These are phyloP conservation scores for Flaveria robusta DNA, from an alignment of 129 eudicot genomes.

Conservation along the genomic window DNA sequence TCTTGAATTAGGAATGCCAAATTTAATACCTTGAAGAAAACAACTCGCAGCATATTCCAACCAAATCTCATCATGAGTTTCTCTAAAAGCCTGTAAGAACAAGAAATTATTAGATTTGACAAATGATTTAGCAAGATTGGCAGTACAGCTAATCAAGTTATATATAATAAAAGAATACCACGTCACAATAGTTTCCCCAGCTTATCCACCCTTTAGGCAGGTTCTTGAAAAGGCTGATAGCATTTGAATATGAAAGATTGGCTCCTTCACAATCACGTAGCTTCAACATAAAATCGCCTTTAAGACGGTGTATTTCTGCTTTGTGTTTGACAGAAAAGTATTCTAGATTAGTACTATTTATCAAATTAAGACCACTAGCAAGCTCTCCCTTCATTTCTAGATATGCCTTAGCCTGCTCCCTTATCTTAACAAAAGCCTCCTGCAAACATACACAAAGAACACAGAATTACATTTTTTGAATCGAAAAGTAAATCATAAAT, in stretches of 20 bases:
- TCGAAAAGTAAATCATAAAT: too few relatives aligned
- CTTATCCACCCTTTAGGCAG: slow-evolving; percentile 99
- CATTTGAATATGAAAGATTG: slow-evolving; percentile 85
- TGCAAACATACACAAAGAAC: slow-evolving; percentile 39
- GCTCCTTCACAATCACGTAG: slow-evolving; percentile 96
- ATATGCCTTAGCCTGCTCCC: slow-evolving; percentile 98
- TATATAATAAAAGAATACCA: slow-evolving; percentile 51
- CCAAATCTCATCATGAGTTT: slow-evolving; percentile 95
- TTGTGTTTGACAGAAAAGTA: slow-evolving; percentile 91
- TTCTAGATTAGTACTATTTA: slow-evolving; percentile 93
- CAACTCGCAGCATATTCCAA: slow-evolving; percentile 95
- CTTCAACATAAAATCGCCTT: slow-evolving; percentile 92
- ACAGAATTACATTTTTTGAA: background rate
- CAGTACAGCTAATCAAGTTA: background rate
- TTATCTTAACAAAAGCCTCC: slow-evolving; percentile 96
- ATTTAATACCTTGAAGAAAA: slow-evolving; percentile 93
- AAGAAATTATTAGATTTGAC: slow-evolving; percentile 22
- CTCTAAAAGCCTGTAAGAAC: slow-evolving; percentile 74
- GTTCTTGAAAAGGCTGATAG: slow-evolving; percentile 80
- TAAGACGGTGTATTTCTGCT: slow-evolving; percentile 90
- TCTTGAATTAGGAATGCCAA: slow-evolving; percentile 87
- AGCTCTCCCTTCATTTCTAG: slow-evolving; percentile 98
- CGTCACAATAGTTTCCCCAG: slow-evolving; percentile 98
- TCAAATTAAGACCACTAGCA: slow-evolving; percentile 86
- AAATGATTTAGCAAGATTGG: slow-evolving; percentile 6